Evolutionary conservation across 1,139 yeast species (phyloP), one percentile per base, ranked within the genome.

Genomic region (Yarrowia galli): DNA sequence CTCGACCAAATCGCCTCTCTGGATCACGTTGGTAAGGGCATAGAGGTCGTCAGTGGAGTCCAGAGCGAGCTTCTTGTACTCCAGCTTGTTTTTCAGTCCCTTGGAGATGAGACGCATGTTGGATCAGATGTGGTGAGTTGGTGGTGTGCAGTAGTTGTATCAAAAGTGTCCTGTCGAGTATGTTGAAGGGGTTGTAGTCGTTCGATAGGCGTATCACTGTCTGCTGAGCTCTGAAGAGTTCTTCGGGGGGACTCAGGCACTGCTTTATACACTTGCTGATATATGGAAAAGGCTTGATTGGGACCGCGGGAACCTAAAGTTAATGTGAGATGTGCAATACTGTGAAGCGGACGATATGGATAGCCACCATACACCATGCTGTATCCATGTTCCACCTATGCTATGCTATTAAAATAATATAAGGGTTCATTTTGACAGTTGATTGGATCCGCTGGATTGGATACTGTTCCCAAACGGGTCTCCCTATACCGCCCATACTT

Each of bases 281-380:
- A 43, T 43, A 58, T 58, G 64, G 64, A 58, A 43, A 54, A 58
- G 49, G 49, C 64, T 58, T 43, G 64, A 58, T 58, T 58, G 63
- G 63, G 48, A 56, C 36, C 15, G 64, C 22, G 8, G 12, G 40
- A 58, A 58, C 49, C 28, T 42, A 58, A 58, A 43, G 42, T 43
- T 56, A 18, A 51, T 32, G 28, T 13, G 56, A 20, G 51, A 46
- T 46, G 51, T 23, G n/a, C n/a, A 2, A 42, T 18, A 42, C 3
- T 18, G 43, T 8, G 20, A 8, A 3, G 40, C 6, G 20, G 13
- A 10, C 15, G 43, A 40, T 40, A n/a, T 40, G 43, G n/a, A 28
- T 28, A 16, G 18, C 42, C 13, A 6, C 38, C 38, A 35, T 35
- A 38, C n/a, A 13, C 15, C 42, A 38, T 16, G 9, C 18, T 10